phyloP scores from a whole-genome alignment of 2,329 filamentous ascomycete species.

The Neonectria ditissima region DNA sequence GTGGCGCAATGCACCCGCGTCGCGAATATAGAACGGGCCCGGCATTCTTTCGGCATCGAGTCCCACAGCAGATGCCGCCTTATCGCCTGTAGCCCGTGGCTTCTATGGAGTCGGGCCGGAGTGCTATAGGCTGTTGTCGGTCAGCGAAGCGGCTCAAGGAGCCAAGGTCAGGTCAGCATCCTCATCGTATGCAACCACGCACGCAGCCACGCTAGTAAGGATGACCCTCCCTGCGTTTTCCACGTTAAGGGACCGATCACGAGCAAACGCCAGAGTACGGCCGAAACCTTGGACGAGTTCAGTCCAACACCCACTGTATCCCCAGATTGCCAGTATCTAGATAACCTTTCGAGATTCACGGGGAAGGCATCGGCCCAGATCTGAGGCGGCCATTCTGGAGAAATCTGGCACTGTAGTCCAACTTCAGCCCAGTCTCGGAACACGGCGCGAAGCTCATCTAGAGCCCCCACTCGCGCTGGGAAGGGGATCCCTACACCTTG shows the following conservation, averaged over 20 bases:
- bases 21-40: constrained; percentile 40
- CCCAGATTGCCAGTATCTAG: constrained; percentile 17
- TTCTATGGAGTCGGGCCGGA: not conserved
- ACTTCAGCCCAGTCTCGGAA: constrained; percentile 9
- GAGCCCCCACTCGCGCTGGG: constrained; percentile 27
- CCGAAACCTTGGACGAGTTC: constrained; percentile 4
- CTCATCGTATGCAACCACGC: constrained; percentile 28
- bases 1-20: constrained; percentile 34
- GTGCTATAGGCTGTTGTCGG: constrained; percentile 2
- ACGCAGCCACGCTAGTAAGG: constrained; percentile 39
- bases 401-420: constrained; percentile 15
- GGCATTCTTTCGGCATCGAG: constrained; percentile 32
- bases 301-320: constrained; percentile 4
- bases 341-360: constrained; percentile 21
- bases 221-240: constrained; percentile 29
- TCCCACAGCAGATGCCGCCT: constrained; percentile 13
- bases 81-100: constrained; percentile 24
- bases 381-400: constrained; percentile 6
- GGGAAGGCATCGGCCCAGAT: constrained; percentile 24
- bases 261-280: constrained; percentile 7
- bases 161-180: constrained; percentile 32
- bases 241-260: constrained; percentile 31
- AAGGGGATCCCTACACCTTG: constrained; percentile 34
- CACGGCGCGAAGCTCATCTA: constrained; percentile 7
- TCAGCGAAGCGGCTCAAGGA: constrained; percentile 26